Evolutionary conservation across 2,329 filamentous ascomycete species (phyloP).

Genomic region (Xylariaceae sp.): DNA sequence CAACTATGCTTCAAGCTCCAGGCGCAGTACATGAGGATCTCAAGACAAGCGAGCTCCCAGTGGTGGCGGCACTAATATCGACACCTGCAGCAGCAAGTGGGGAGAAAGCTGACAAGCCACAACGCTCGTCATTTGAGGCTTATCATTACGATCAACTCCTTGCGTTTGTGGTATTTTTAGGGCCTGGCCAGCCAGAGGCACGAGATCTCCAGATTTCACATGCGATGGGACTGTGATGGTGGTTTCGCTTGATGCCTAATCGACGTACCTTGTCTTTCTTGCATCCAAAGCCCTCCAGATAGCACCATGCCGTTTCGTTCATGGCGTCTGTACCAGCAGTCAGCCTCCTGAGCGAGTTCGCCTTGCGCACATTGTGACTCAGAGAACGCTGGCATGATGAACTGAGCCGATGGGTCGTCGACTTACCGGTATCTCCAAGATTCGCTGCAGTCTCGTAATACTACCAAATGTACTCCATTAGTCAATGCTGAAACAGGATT

Average conservation of each 20-base stretch:
- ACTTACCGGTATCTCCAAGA: slow-evolving; percentile 80
- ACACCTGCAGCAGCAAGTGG: slow-evolving; percentile 27
- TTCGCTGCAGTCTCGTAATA: slow-evolving; percentile 99
- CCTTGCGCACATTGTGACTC: slow-evolving; percentile 25
- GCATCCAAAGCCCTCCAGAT: slow-evolving; percentile 93
- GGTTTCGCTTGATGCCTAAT: slow-evolving; percentile 32
- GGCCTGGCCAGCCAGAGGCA: slow-evolving; percentile 20
- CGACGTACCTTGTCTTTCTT: slow-evolving; percentile 95
- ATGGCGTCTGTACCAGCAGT: slow-evolving; percentile 73
- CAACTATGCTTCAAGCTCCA: slow-evolving; percentile 22
- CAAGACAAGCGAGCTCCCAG: slow-evolving; percentile 14
- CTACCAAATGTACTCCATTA: slow-evolving; percentile 51
- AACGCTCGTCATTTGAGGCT: slow-evolving; percentile 21
- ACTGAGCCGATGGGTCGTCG: slow-evolving; percentile 17
- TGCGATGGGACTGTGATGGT: slow-evolving; percentile 30
- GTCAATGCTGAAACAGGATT: slow-evolving; percentile 23
- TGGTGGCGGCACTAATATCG: slow-evolving; percentile 12
- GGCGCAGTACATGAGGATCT: slow-evolving; percentile 10
- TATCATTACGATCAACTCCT: slow-evolving; percentile 13
- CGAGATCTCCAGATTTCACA: slow-evolving; percentile 32
- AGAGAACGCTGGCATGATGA: slow-evolving; percentile 22
- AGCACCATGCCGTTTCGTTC: slow-evolving; percentile 97
- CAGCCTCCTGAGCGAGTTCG: slow-evolving; percentile 35
- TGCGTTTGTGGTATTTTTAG: slow-evolving; percentile 10
- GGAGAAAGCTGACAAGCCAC: slow-evolving; percentile 28